phyloP scores from a whole-genome alignment of 192 early-diverging fungal genomes.

The Coemansia sp. region DNA sequence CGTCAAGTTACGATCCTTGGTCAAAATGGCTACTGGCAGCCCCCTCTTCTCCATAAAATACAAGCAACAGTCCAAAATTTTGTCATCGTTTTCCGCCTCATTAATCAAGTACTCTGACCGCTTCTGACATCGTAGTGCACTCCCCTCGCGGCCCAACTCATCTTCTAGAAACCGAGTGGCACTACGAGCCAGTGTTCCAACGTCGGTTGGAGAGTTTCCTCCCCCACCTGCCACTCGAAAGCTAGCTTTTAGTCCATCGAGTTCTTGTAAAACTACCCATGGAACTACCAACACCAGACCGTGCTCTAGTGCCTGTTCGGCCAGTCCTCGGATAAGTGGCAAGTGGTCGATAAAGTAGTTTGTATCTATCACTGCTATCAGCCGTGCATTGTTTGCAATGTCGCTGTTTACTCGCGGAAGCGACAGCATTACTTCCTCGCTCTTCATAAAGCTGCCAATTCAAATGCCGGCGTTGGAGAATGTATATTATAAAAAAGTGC shows the following conservation, averaged over 20 bases:
- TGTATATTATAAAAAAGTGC: not conserved
- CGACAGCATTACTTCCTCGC: not conserved
- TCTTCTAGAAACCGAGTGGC: conserved; percentile 39
- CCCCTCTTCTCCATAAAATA: conserved; percentile 30
- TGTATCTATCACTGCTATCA: conserved; percentile 41
- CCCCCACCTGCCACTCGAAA: not conserved
- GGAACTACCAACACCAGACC: conserved; percentile 33
- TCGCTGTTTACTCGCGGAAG: conserved; percentile 6
- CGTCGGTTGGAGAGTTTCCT: not conserved
- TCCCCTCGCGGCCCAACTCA: conserved; percentile 15
- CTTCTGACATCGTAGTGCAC: conserved; percentile 36
- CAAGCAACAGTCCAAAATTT: conserved; percentile 47
- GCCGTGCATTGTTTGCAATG: conserved; percentile 10
- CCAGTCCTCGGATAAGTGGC: conserved; percentile 15
- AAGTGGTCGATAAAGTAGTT: conserved; percentile 45
- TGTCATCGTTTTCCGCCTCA: conserved; percentile 31
- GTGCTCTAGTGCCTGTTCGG: conserved; percentile 1
- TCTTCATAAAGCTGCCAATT: not conserved
- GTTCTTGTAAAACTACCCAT: conserved; percentile 41
- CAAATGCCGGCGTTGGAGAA: not conserved
- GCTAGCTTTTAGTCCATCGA: conserved; percentile 33
- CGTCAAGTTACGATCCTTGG: conserved; percentile 33
- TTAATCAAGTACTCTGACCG: conserved; percentile 33
- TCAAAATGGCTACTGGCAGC: conserved; percentile 38
- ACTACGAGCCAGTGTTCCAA: conserved; percentile 21